Evolutionary conservation across 805 yeast species (phyloP).

Genomic region (Yamadazyma sp.): DNA sequence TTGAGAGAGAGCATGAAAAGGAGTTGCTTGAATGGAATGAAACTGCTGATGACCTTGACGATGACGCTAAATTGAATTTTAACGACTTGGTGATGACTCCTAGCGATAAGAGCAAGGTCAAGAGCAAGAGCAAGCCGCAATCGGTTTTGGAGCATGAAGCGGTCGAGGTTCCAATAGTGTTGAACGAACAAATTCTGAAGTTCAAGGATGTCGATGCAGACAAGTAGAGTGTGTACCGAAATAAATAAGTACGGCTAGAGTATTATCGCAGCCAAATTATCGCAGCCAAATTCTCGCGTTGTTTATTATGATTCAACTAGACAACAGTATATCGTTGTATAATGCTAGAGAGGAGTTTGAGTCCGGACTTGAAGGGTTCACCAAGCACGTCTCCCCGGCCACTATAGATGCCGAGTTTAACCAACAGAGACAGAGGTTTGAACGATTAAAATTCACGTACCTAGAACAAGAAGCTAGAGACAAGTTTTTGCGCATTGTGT

Average conservation of each 20-base stretch:
- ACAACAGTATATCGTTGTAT: slow-evolving; percentile 11
- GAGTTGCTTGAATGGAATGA: slow-evolving; percentile 77
- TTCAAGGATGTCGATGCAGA: slow-evolving; percentile 32
- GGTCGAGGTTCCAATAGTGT: slow-evolving; percentile 50
- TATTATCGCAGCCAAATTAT: no score
- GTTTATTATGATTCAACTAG: slow-evolving; percentile 8
- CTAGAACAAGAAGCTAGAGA: slow-evolving; percentile 73
- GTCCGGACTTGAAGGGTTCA: slow-evolving; percentile 12
- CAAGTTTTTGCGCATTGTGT: slow-evolving; percentile 55
- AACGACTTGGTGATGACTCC: slow-evolving; percentile 49
- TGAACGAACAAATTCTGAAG: slow-evolving; percentile 43
- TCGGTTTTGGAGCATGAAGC: slow-evolving; percentile 40
- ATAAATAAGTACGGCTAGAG: no score
- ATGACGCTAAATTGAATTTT: slow-evolving; percentile 40
- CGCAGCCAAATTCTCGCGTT: slow-evolving; percentile 5
- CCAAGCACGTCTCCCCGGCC: slow-evolving; percentile 25
- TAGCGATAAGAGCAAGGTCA: slow-evolving; percentile 22
- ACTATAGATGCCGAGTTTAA: slow-evolving; percentile 34
- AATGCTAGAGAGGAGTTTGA: slow-evolving; percentile 18
- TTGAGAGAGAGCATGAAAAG: slow-evolving; percentile 73
- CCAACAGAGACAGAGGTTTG: slow-evolving; percentile 42
- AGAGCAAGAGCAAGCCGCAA: slow-evolving; percentile 15
- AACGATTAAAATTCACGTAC: slow-evolving; percentile 61
- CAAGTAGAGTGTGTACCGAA: slow-evolving; percentile 9
- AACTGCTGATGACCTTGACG: slow-evolving; percentile 37